Evolutionary conservation across 2,329 filamentous ascomycete species (phyloP).

Genomic region (Penicillium sumatraense): DNA sequence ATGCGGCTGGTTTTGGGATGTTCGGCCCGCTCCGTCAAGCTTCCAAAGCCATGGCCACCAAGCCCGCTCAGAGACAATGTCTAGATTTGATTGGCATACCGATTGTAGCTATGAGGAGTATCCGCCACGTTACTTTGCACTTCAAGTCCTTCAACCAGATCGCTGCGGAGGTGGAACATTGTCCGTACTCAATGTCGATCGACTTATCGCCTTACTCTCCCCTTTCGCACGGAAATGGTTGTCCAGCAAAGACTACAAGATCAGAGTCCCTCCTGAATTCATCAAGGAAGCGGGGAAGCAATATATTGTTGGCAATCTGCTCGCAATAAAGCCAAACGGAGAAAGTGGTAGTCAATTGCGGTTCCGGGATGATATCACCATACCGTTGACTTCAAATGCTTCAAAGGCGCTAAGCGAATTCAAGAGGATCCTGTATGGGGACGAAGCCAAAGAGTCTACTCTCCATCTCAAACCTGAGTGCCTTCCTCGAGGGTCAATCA

Average conservation of each 20-base stretch:
- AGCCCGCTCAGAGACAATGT: constrained; percentile 49
- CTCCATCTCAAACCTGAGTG: constrained; percentile 28
- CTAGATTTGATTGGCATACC: constrained; percentile 50
- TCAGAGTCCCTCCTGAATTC: constrained; percentile 41
- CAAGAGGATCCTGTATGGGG: constrained; percentile 24
- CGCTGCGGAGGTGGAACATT: constrained; percentile 47
- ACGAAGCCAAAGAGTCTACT: constrained; percentile 5
- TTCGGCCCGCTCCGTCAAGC: constrained; percentile 34
- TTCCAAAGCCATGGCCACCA: constrained; percentile 40
- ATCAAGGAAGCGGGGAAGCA: constrained; percentile 23
- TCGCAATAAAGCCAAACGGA: constrained; percentile 6
- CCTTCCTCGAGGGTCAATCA: constrained; percentile 34
- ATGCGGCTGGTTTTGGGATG: constrained; percentile 52
- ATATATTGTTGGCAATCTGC: constrained; percentile 27
- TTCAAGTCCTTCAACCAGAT: constrained; percentile 50
- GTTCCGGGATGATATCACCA: constrained; percentile 35
- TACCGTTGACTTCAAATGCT: constrained; percentile 30
- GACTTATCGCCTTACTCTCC: constrained; percentile 33
- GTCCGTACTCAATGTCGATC: constrained; percentile 41
- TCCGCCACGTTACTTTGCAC: constrained; percentile 46
- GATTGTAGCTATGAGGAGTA: constrained; percentile 49
- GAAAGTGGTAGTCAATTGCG: constrained; percentile 1
- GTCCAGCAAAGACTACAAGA: constrained; percentile 33
- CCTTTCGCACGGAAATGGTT: constrained; percentile 25
- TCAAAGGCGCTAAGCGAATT: constrained; percentile 34